Evolutionary conservation across 2,329 filamentous ascomycete species (phyloP).

Genomic region (Aspergillus intermedius): DNA sequence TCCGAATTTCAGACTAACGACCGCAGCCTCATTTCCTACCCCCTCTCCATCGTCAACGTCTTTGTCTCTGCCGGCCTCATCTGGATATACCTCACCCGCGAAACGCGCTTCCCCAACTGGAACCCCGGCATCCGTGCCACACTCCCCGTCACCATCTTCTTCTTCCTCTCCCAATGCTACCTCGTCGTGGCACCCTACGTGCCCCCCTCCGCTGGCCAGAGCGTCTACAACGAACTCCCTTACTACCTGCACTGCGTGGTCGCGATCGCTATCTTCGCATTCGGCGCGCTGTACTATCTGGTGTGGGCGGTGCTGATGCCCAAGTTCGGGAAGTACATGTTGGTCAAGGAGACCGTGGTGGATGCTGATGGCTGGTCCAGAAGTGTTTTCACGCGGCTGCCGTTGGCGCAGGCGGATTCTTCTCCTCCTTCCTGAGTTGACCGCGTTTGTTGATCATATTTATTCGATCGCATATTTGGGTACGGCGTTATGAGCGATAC

Average conservation of each 20-base stretch:
- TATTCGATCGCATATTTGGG: too few species aligned
- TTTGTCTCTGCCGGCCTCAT: slow-evolving; percentile 46
- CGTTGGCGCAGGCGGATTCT: slow-evolving; percentile 15
- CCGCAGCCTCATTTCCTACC: slow-evolving; percentile 32
- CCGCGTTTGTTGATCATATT: too few species aligned
- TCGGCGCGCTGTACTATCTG: slow-evolving; percentile 47
- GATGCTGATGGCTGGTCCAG: slow-evolving; percentile 60
- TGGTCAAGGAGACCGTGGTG: slow-evolving; percentile 50
- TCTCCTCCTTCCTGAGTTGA: background rate
- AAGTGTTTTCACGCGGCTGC: slow-evolving; percentile 46
- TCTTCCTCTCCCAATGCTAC: slow-evolving; percentile 49
- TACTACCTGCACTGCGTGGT: slow-evolving; percentile 51
- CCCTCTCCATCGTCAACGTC: slow-evolving; percentile 44
- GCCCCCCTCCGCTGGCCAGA: slow-evolving; percentile 42
- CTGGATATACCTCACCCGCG: slow-evolving; percentile 39
- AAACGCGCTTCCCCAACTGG: slow-evolving; percentile 39
- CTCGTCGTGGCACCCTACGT: slow-evolving; percentile 48
- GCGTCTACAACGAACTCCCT: slow-evolving; percentile 47
- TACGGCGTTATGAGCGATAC: too few species aligned
- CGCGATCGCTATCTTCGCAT: slow-evolving; percentile 44
- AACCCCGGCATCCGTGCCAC: slow-evolving; percentile 45
- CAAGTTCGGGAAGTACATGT: slow-evolving; percentile 41
- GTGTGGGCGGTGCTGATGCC: slow-evolving; percentile 47
- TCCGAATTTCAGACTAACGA: slow-evolving; percentile 1
- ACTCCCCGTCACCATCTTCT: slow-evolving; percentile 46